Base-by-base conservation (phyloP, 2,329 filamentous ascomycete species). In the Paradendryphiella salina region DNA sequence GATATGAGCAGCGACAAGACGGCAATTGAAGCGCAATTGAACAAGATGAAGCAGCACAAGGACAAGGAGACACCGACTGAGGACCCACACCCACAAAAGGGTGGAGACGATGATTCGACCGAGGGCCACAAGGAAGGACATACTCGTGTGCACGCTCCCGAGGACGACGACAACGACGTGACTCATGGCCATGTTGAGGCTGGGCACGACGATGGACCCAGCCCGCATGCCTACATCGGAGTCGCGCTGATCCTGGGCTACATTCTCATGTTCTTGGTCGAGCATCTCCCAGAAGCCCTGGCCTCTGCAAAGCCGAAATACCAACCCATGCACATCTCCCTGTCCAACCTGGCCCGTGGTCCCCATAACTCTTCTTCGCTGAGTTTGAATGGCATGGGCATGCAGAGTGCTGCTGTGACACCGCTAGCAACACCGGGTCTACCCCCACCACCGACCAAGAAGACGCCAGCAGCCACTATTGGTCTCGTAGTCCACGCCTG, bases 401-500 rank as follows among this genome's bases (percentile, higher is more conserved):
- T 67, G 26, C 56, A 61, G 2, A 67, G 57, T 64, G 26, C 58
- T 51, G 39, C 64, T 56, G 40, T 65, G 61, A 45, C 66, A 56
- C 51, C 61, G 14, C 36, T 63, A 11, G 60, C 61, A 8, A 66
- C 76, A 69, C 46, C 72, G 67, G 48, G 74, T 66, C 44, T 75
- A 60, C 42, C 73, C 65, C 55, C 77, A 2, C 52, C 58, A 21
- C 36, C 50, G 6, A 42, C 51, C 8, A 65, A 65, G 40, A 68
- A 62, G 20, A 67, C 60, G 0, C 71, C 69, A 23, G 66, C 66
- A 49, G 79, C 93, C 2, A 99, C 94, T 0, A 88, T 89, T 0
- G 94, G 94, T 0, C 79, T 99, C n/a, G 89, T 97, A 4, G 97
- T 99, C 50, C 94, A 99, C 71, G 90, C 94, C 0, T 89, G 89